These are phyloP conservation scores for Diaporthe nobilis DNA, from an alignment of 2,329 filamentous ascomycete species.

Conservation along the genomic window DNA sequence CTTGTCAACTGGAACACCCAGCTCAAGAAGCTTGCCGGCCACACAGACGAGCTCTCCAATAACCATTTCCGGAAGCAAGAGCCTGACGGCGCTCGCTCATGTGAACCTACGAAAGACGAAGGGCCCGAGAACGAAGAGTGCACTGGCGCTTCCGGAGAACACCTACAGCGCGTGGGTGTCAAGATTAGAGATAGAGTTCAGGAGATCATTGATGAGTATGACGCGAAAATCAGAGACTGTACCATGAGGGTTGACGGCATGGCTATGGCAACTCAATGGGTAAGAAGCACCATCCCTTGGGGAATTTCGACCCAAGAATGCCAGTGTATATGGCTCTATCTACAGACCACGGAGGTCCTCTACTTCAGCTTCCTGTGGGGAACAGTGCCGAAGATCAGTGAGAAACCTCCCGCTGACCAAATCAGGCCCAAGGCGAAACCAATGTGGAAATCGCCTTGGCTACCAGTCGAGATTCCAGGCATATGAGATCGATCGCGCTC, in stretches of 20 bases:
- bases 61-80: not conserved
- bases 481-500: constrained; percentile 50
- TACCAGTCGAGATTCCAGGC: constrained; percentile 47
- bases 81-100: not conserved
- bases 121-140: not conserved
- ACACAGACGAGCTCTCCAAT: constrained; percentile 41
- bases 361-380: not conserved
- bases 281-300: constrained; percentile 39
- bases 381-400: not conserved
- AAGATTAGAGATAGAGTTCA: constrained; percentile 45
- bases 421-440: constrained; percentile 48
- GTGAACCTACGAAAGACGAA: not conserved
- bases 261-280: constrained; percentile 54
- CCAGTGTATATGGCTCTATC: not conserved
- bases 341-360: not conserved
- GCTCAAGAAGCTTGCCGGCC: constrained; percentile 44
- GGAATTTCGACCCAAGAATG: too few species aligned
- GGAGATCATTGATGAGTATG: constrained; percentile 49
- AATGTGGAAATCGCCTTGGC: constrained; percentile 50
- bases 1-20: constrained; percentile 48
- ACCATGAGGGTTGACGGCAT: constrained; percentile 53
- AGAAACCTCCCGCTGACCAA: not conserved
- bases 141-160: not conserved
- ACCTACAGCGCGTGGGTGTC: constrained; percentile 31
- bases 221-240: constrained; percentile 51